These are phyloP conservation scores for Cercospora beticola DNA, from an alignment of 2,329 filamentous ascomycete species.

Conservation along the genomic window DNA sequence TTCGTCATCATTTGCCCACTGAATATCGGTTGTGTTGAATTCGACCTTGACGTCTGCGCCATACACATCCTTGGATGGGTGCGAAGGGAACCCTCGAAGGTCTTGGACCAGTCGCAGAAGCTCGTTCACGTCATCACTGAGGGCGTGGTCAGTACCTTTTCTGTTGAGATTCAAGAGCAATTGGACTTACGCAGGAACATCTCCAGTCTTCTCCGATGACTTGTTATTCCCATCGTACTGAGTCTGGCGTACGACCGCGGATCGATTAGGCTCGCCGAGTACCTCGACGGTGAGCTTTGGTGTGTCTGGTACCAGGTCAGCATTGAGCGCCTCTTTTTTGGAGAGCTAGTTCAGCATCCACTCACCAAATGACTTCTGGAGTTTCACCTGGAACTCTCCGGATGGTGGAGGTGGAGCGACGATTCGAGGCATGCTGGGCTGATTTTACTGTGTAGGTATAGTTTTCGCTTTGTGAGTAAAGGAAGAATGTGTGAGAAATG, in stretches of 20 bases:
- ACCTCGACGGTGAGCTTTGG: slow-evolving; percentile 41
- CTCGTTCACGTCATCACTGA: slow-evolving; percentile 45
- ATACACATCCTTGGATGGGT: slow-evolving; percentile 43
- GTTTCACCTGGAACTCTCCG: slow-evolving; percentile 38
- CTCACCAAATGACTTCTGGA: slow-evolving; percentile 38
- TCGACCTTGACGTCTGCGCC: slow-evolving; percentile 42
- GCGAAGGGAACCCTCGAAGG: slow-evolving; percentile 44
- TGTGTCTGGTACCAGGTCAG: slow-evolving; percentile 33
- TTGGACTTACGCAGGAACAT: slow-evolving; percentile 37
- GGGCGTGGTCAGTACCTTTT: neutral
- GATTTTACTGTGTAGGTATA: neutral
- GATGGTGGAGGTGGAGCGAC: slow-evolving; percentile 39
- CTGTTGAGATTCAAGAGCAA: neutral
- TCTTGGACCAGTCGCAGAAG: slow-evolving; percentile 41
- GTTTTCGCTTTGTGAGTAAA: neutral
- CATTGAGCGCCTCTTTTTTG: neutral
- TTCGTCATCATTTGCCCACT: slow-evolving; percentile 44
- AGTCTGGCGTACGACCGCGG: slow-evolving; percentile 39
- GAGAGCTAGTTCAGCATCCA: neutral
- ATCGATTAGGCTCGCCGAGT: slow-evolving; percentile 44
- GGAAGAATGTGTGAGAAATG: neutral
- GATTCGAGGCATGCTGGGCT: slow-evolving; percentile 37
- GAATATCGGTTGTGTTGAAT: slow-evolving; percentile 46
- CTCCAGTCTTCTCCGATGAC: slow-evolving; percentile 41
- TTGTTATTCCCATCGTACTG: slow-evolving; percentile 37